Percentiles rank a stretch among this genome's conserved stretches.
Conservation (phyloP, 2,329 filamentous ascomycete genomes). For the Nannizzia gypsea region DNA sequence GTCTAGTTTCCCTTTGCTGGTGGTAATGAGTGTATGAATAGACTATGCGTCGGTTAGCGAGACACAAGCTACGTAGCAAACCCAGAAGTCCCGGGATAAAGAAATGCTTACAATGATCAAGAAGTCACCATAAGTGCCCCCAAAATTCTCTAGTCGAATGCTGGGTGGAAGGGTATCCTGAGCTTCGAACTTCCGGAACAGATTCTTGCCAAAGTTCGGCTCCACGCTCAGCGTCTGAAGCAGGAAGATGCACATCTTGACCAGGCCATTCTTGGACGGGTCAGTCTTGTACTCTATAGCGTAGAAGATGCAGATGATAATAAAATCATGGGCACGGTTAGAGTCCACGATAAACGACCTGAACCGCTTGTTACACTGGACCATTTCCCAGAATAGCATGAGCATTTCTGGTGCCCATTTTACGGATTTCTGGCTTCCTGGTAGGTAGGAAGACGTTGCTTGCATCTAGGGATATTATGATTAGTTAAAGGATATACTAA, state of each 20-base stretch:
- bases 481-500: constrained; percentile 13
- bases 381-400: constrained; percentile 93
- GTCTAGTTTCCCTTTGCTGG: constrained; percentile 77
- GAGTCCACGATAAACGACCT: constrained; percentile 95
- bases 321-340: constrained; percentile 81
- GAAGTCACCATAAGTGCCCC: constrained; percentile 85
- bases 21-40: constrained; percentile 82
- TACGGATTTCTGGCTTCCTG: constrained; percentile 65
- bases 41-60: constrained; percentile 43
- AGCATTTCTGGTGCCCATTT: constrained; percentile 92
- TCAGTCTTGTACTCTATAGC: constrained; percentile 82
- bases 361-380: constrained; percentile 96
- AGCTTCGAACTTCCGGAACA: constrained; percentile 79
- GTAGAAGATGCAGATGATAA: constrained; percentile 83
- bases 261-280: constrained; percentile 75
- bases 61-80: too few species aligned
- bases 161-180: constrained; percentile 75
- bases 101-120: constrained; percentile 62
- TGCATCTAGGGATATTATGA: constrained; percentile 46
- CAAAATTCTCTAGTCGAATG: constrained; percentile 73
- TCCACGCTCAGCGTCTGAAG: constrained; percentile 92
- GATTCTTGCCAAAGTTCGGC: constrained; percentile 72
- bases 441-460: constrained; percentile 76
- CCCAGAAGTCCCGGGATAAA: background rate
- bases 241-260: constrained; percentile 95